phyloP scores from a whole-genome alignment of 164 flowering plant genomes.

The Magnolia officinalis region DNA sequence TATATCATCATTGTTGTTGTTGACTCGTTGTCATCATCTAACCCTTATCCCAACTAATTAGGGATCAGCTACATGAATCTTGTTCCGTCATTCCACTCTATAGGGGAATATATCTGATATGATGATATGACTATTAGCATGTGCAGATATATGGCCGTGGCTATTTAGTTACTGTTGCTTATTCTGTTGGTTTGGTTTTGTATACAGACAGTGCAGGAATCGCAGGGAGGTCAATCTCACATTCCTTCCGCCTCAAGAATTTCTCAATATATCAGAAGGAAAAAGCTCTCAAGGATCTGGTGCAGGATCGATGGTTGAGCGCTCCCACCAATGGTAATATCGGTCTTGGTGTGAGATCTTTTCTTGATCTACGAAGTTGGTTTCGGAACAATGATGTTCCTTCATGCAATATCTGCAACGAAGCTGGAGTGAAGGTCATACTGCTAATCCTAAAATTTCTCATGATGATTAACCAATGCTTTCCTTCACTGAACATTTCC shows the following conservation, averaged over 20 bases:
- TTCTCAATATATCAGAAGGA: conserved; percentile 84
- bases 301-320: conserved; percentile 76
- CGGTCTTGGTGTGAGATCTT: conserved; percentile 86
- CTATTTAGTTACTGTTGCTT: not conserved
- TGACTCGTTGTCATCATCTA: no score
- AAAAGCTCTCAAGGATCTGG: conserved; percentile 68
- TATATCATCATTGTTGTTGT: no score
- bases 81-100: no score
- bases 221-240: conserved; percentile 35
- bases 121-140: no score
- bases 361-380: conserved; percentile 91
- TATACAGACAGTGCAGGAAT: conserved; percentile 35
- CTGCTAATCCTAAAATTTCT: conserved; percentile 7
- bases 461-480: not conserved
- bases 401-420: conserved; percentile 86
- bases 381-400: conserved; percentile 67
- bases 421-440: conserved; percentile 85
- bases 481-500: not conserved
- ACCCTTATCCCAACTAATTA: no score
- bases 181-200: conserved; percentile 18
- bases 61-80: no score
- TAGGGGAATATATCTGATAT: no score
- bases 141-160: no score
- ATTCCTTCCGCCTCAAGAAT: conserved; percentile 67
- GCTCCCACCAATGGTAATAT: conserved; percentile 51